These are phyloP conservation scores for Alternaria ethzedia DNA, from an alignment of 2,329 filamentous ascomycete species.

Conservation along the genomic window DNA sequence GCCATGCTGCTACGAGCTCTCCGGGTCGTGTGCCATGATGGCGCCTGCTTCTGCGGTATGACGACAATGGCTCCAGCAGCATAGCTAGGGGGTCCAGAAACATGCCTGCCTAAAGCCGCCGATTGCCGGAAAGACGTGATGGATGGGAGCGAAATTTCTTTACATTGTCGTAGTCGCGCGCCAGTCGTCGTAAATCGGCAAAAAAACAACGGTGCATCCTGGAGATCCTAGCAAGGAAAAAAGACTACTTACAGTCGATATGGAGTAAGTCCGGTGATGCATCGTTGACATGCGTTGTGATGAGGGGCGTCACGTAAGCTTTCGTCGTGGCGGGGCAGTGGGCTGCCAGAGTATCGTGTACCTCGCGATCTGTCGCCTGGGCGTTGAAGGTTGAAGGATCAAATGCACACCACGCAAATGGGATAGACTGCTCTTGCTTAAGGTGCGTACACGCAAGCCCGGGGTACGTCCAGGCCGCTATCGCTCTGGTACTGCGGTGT, in stretches of 20 bases:
- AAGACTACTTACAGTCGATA: constrained; percentile 43
- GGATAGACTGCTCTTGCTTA: constrained; percentile 16
- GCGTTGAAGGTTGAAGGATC: constrained; percentile 1
- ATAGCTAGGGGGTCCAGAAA: constrained; percentile 14
- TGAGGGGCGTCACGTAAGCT: constrained; percentile 5
- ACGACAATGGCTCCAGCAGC: constrained; percentile 26
- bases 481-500: constrained; percentile 21
- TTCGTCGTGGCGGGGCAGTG: constrained; percentile 22
- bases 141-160: constrained; percentile 18
- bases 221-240: constrained; percentile 12
- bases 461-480: constrained; percentile 24
- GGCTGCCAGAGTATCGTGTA: constrained; percentile 2
- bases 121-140: constrained; percentile 35
- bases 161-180: constrained; percentile 11
- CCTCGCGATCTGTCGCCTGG: neutral
- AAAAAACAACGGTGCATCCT: constrained; percentile 14
- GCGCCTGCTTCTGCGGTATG: constrained; percentile 23
- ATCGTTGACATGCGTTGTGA: constrained; percentile 16
- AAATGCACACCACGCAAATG: constrained; percentile 9
- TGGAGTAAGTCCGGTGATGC: constrained; percentile 45
- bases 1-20: constrained; percentile 2
- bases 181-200: constrained; percentile 25
- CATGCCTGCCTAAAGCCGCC: constrained; percentile 27
- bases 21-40: constrained; percentile 37
- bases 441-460: constrained; percentile 9